phyloP scores from a whole-genome alignment of 495 filamentous ascomycete genomes.

The Aspergillus cristatus region DNA sequence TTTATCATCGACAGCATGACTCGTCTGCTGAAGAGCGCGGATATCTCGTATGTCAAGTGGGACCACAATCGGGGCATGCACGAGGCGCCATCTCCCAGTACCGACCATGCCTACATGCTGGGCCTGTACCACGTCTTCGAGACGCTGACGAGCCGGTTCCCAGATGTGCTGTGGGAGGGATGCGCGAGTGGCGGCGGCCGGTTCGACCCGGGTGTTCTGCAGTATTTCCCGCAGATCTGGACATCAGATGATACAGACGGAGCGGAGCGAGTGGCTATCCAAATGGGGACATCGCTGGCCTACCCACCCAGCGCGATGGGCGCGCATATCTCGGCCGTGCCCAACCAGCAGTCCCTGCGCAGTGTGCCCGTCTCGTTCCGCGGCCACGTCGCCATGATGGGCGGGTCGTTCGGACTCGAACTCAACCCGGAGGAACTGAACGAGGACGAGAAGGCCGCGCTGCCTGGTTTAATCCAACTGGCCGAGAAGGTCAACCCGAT shows the following conservation, averaged over 20 bases:
- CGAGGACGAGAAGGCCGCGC: slow-evolving; percentile 31
- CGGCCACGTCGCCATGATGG: slow-evolving; percentile 49
- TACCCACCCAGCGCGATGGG: slow-evolving; percentile 49
- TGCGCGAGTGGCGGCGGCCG: slow-evolving; percentile 47
- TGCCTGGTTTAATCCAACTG: slow-evolving; percentile 36
- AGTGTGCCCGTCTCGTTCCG: slow-evolving; percentile 41
- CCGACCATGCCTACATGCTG: slow-evolving; percentile 43
- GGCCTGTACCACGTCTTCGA: slow-evolving; percentile 47
- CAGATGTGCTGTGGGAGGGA: slow-evolving; percentile 48
- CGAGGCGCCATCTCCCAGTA: slow-evolving; percentile 39
- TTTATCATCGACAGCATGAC: slow-evolving; percentile 42
- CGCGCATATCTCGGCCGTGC: slow-evolving; percentile 45
- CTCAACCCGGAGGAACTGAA: slow-evolving; percentile 36
- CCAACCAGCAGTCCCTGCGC: slow-evolving; percentile 41
- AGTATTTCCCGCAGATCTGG: slow-evolving; percentile 51
- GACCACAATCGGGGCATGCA: slow-evolving; percentile 49
- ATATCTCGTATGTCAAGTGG: slow-evolving; percentile 49
- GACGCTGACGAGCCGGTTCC: slow-evolving; percentile 41
- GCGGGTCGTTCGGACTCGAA: slow-evolving; percentile 47
- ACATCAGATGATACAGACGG: slow-evolving; percentile 49
- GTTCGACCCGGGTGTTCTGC: slow-evolving; percentile 45
- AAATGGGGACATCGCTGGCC: slow-evolving; percentile 43
- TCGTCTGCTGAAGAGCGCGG: slow-evolving; percentile 34
- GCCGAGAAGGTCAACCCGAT: slow-evolving; percentile 43
- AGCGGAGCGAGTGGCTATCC: slow-evolving; percentile 42